Conservation (phyloP, 2,329 filamentous ascomycete species). For the Claviceps cyperi region DNA sequence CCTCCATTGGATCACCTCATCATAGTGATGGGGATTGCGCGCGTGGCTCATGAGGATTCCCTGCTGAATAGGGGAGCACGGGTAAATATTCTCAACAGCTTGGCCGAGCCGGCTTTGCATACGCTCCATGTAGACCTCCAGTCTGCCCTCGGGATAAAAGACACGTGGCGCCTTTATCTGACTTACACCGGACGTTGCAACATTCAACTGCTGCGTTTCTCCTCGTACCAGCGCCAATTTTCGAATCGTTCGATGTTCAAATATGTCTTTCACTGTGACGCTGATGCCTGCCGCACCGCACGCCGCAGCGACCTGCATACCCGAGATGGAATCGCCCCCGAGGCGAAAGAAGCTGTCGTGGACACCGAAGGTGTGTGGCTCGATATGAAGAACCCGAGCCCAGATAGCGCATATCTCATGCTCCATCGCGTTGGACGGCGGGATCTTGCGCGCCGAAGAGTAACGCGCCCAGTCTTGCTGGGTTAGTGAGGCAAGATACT, state of each 20-base stretch:
- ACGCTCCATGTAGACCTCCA: not conserved
- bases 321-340: not conserved
- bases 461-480: not conserved
- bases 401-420: not conserved
- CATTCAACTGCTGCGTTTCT: not conserved
- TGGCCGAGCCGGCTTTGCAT: not conserved
- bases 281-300: not conserved
- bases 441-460: not conserved
- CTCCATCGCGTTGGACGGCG: not conserved
- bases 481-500: not conserved
- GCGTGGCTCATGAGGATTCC: slow-evolving; percentile 21
- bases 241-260: not conserved
- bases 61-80: slow-evolving; percentile 23
- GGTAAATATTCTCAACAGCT: slow-evolving; percentile 19
- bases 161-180: not conserved
- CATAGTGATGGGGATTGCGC: slow-evolving; percentile 6
- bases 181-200: too few species aligned
- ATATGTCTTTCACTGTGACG: not conserved
- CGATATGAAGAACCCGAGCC: not conserved
- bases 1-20: not conserved
- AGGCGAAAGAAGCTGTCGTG: not conserved
- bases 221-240: not conserved
- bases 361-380: not conserved
- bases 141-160: not conserved
- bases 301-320: not conserved